Conservation (phyloP, 768 basidiomycete genomes). For the Ramaria rubella region DNA sequence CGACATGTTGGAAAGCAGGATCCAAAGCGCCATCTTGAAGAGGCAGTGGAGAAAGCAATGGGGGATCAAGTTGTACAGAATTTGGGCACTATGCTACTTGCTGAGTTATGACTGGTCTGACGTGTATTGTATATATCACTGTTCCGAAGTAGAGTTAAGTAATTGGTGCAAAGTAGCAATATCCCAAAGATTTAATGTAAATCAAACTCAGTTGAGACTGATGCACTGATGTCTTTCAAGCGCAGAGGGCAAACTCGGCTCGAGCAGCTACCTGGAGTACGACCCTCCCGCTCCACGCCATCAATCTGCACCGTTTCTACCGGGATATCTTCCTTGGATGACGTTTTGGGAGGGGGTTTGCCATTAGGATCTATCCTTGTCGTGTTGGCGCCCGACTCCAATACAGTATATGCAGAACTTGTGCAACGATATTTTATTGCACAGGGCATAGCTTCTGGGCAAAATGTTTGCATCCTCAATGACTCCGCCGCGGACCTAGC, state of each 20-base stretch:
- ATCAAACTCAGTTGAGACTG: not conserved
- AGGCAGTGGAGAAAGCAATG: constrained; percentile 97
- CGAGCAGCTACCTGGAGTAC: constrained; percentile 45
- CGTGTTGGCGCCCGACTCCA: constrained; percentile 75
- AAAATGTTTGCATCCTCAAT: constrained; percentile 62
- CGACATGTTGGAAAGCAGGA: constrained; percentile 97
- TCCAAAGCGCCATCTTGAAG: constrained; percentile 96
- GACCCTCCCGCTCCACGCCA: constrained; percentile 48
- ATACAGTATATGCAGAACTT: constrained; percentile 80
- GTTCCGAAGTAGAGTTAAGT: not conserved
- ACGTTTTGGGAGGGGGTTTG: constrained; percentile 87
- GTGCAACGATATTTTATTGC: constrained; percentile 85
- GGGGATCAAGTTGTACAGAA: constrained; percentile 96
- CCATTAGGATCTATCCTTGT: constrained; percentile 73
- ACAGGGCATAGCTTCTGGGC: constrained; percentile 72
- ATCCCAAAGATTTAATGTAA: not conserved
- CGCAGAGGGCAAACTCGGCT: constrained; percentile 41
- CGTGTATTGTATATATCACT: not conserved
- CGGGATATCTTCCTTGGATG: constrained; percentile 90
- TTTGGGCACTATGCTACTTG: constrained; percentile 88
- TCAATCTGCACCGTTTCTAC: constrained; percentile 59
- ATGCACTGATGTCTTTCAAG: constrained; percentile 76
- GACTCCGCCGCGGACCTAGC: constrained; percentile 52
- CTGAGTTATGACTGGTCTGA: constrained; percentile 83
- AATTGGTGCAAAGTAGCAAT: not conserved